Conservation (phyloP, 345 rosid species). For the Sonneratia caseolaris region DNA sequence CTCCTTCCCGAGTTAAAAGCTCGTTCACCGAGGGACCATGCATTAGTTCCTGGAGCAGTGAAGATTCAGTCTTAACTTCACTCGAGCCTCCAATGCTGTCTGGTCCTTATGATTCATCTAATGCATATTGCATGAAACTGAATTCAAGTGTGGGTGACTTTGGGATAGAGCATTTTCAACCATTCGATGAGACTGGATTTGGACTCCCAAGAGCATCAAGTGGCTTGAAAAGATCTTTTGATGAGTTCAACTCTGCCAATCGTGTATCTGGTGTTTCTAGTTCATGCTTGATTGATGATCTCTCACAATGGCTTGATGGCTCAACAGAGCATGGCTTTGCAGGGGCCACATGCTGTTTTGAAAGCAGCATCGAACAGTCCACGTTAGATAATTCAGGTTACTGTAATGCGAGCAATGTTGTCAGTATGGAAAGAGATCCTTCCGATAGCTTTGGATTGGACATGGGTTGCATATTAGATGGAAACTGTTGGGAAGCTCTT, state of each 20-base stretch:
- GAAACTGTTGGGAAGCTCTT: not conserved
- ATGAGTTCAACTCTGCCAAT: conserved; percentile 28
- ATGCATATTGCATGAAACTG: conserved; percentile 6
- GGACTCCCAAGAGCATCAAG: conserved; percentile 18
- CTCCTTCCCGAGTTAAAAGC: conserved; percentile 11
- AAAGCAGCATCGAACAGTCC: conserved; percentile 19
- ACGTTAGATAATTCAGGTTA: conserved; percentile 5
- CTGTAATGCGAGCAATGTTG: conserved; percentile 2
- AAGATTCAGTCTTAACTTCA: conserved; percentile 36
- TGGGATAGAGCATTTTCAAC: conserved; percentile 7
- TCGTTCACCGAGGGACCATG: conserved; percentile 19
- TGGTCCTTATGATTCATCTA: conserved; percentile 5
- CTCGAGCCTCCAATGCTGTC: conserved; percentile 18
- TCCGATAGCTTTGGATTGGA: conserved; percentile 35
- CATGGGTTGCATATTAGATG: conserved; percentile 5
- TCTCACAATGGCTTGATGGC: conserved; percentile 40
- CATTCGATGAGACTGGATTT: conserved; percentile 4
- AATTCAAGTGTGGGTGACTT: conserved; percentile 12
- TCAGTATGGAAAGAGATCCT: conserved; percentile 32
- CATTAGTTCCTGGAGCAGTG: conserved; percentile 30
- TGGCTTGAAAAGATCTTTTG: conserved; percentile 19
- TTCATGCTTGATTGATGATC: conserved; percentile 36
- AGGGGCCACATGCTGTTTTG: conserved; percentile 12
- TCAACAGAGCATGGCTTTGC: conserved; percentile 24
- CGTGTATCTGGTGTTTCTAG: conserved; percentile 31